Evolutionary conservation across 2,329 filamentous ascomycete genomes (phyloP).

Genomic region (Aphanoascus verrucosus): DNA sequence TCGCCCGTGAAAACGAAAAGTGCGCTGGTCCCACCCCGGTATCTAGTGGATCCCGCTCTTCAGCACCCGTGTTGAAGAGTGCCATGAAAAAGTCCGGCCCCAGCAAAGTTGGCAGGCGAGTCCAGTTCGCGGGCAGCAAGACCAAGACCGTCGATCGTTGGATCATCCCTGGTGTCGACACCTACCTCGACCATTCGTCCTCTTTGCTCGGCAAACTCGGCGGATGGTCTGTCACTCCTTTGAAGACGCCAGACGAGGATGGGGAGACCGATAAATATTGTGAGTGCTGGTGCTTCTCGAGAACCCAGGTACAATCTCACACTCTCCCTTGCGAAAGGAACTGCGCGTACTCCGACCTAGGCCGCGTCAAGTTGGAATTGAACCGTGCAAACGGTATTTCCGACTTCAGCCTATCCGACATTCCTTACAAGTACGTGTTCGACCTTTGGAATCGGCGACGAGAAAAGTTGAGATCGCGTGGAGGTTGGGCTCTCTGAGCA

Average conservation of each 20-base stretch:
- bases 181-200: slow-evolving; percentile 5
- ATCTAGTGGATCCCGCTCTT: slow-evolving; percentile 7
- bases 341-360: slow-evolving; percentile 16
- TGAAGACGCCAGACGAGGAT: slow-evolving; percentile 21
- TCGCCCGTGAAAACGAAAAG: slow-evolving; percentile 5
- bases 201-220: slow-evolving; percentile 14
- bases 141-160: slow-evolving; percentile 19
- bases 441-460: slow-evolving; percentile 14
- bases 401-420: slow-evolving; percentile 1
- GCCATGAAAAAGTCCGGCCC: slow-evolving; percentile 9
- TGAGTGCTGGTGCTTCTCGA: slow-evolving; percentile 16
- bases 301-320: slow-evolving; percentile 12
- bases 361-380: slow-evolving; percentile 7
- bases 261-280: slow-evolving; percentile 17
- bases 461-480: slow-evolving; percentile 11
- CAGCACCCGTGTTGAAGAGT: slow-evolving; percentile 12
- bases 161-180: slow-evolving; percentile 20
- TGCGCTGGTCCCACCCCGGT: slow-evolving; percentile 1
- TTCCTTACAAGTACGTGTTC: slow-evolving; percentile 9
- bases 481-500: slow-evolving; percentile 8
- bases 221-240: slow-evolving; percentile 17
- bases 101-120: slow-evolving; percentile 13
- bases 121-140: slow-evolving; percentile 22
- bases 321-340: slow-evolving; percentile 10
- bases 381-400: slow-evolving; percentile 2